Percentiles rank a stretch among this genome's conserved stretches.
These are phyloP conservation scores for Chaetomium strumarium DNA, from an alignment of 2,329 filamentous ascomycete genomes.

Conservation along the genomic window DNA sequence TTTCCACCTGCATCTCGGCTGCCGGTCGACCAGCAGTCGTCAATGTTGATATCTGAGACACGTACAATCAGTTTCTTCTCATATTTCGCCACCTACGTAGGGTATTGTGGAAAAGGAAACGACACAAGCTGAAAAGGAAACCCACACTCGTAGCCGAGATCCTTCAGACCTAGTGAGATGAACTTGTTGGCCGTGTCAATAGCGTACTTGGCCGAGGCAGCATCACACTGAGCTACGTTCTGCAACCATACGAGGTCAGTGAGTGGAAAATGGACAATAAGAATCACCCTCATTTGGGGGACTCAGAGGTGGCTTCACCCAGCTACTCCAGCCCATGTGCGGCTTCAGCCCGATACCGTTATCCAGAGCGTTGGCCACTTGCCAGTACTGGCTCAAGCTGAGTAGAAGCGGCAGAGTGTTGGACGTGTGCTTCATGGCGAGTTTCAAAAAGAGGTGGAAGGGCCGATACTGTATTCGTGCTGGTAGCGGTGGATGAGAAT, in stretches of 20 bases:
- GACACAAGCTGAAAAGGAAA: background rate
- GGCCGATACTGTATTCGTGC: too few relatives aligned
- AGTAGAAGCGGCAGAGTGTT: too few relatives aligned
- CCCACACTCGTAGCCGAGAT: conserved; percentile 18
- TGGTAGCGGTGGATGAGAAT: too few relatives aligned
- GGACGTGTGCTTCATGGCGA: too few relatives aligned
- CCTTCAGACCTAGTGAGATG: conserved; percentile 18
- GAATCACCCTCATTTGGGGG: background rate
- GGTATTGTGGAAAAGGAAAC: too few relatives aligned
- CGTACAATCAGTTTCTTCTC: too few relatives aligned
- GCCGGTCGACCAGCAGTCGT: conserved; percentile 19
- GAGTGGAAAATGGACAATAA: too few relatives aligned
- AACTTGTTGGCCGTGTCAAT: conserved; percentile 17
- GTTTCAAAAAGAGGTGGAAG: too few relatives aligned
- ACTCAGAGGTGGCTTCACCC: background rate
- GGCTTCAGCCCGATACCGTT: conserved; percentile 14
- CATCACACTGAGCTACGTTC: conserved; percentile 18
- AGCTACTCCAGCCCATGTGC: conserved; percentile 19
- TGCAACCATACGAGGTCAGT: too few relatives aligned
- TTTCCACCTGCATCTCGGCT: conserved; percentile 11
- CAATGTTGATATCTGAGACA: conserved; percentile 20
- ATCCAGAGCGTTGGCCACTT: background rate
- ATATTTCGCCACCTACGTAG: too few relatives aligned
- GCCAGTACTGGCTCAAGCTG: too few relatives aligned
- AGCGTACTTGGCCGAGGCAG: conserved; percentile 15